Conservation (phyloP, 2,329 filamentous ascomycete genomes). For the Arthrobotrys entomopaga region DNA sequence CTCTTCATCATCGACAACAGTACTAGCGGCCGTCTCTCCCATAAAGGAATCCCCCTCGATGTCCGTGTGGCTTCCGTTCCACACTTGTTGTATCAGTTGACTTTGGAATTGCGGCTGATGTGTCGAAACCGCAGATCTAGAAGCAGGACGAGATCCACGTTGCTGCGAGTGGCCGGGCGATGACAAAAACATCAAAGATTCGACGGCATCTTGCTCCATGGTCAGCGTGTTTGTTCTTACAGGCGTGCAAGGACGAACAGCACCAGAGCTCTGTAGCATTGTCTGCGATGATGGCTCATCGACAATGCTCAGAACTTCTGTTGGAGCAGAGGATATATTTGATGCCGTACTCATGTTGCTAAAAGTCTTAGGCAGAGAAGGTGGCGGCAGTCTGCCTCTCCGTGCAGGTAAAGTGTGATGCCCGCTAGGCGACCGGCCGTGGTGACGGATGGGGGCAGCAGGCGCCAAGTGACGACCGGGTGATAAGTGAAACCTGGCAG, state of each 20-base stretch:
- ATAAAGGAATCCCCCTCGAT: slow-evolving; percentile 67
- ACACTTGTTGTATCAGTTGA: slow-evolving; percentile 51
- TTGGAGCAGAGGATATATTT: slow-evolving; percentile 45
- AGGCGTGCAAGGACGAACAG: slow-evolving; percentile 45
- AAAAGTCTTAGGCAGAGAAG: slow-evolving; percentile 45
- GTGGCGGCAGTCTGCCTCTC: slow-evolving; percentile 44
- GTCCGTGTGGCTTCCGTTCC: slow-evolving; percentile 73
- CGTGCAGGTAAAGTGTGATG: slow-evolving; percentile 37
- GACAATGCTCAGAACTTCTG: slow-evolving; percentile 34
- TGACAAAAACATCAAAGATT: slow-evolving; percentile 83
- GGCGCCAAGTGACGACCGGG: slow-evolving; percentile 46
- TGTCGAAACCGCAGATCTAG: slow-evolving; percentile 47
- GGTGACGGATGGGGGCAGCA: slow-evolving; percentile 48
- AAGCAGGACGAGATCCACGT: slow-evolving; percentile 53
- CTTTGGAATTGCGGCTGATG: slow-evolving; percentile 51
- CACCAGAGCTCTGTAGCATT: slow-evolving; percentile 10
- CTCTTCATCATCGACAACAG: slow-evolving; percentile 48
- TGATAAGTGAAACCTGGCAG: slow-evolving; percentile 40
- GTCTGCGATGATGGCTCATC: slow-evolving; percentile 44
- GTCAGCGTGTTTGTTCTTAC: slow-evolving; percentile 55
- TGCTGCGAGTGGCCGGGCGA: slow-evolving; percentile 74
- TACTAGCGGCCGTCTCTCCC: slow-evolving; percentile 59
- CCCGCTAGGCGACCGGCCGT: slow-evolving; percentile 34
- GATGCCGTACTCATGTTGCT: slow-evolving; percentile 48
- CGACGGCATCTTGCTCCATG: slow-evolving; percentile 80